Conservation (phyloP, 2,329 filamentous ascomycete genomes). For the Seiridium unicorne region DNA sequence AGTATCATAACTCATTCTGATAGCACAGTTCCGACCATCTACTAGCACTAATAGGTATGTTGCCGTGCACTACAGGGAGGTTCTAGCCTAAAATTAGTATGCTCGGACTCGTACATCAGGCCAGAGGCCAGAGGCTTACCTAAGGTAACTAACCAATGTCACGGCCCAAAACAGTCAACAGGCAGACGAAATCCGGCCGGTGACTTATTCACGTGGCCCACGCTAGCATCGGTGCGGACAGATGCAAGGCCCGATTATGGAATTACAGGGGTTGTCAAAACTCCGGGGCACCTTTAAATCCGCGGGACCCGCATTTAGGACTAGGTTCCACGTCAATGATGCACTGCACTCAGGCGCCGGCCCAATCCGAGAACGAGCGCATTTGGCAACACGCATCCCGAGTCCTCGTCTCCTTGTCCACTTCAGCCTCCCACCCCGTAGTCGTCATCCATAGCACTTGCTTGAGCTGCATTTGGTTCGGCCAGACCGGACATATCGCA, state of each 20-base stretch:
- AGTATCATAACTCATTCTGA: too few species aligned
- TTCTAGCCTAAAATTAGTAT: too few species aligned
- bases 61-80: too few species aligned
- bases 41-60: too few species aligned
- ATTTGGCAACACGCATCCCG: background rate
- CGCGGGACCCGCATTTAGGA: constrained; percentile 2
- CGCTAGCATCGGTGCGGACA: constrained; percentile 1
- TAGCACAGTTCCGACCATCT: too few species aligned
- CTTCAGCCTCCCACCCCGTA: background rate
- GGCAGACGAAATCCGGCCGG: background rate
- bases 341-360: background rate
- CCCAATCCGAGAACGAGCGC: constrained; percentile 8
- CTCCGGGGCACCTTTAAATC: constrained; percentile 6
- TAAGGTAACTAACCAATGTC: too few species aligned
- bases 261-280: background rate
- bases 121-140: too few species aligned
- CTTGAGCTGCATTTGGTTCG: background rate
- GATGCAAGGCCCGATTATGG: constrained; percentile 8
- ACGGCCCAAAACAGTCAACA: too few species aligned
- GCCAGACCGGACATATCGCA: constrained; percentile 13
- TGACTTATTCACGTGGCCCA: background rate
- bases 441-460: background rate
- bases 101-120: too few species aligned
- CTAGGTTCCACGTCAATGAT: constrained; percentile 7
- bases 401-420: background rate